Conservation (phyloP, 2,329 filamentous ascomycete genomes). For the Fusarium bactridioides region DNA sequence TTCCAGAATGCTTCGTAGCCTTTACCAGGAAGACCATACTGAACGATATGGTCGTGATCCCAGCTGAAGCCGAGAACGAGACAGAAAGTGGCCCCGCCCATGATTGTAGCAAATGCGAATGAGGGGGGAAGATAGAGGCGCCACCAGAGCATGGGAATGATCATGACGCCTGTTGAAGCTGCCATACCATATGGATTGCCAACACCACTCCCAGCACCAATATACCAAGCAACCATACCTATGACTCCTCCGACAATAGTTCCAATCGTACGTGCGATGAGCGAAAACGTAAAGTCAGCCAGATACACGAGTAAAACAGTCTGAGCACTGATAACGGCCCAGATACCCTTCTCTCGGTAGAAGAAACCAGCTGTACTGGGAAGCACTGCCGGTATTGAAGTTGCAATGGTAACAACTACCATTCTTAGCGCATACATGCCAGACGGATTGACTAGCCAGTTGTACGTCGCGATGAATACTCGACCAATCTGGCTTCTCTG, state of each 20-base stretch:
- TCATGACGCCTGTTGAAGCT: constrained; percentile 53
- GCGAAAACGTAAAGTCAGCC: constrained; percentile 58
- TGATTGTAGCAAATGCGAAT: constrained; percentile 42
- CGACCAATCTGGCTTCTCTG: constrained; percentile 33
- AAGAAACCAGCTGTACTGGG: constrained; percentile 57
- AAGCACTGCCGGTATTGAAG: constrained; percentile 52
- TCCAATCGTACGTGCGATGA: constrained; percentile 51
- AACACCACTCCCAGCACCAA: constrained; percentile 55
- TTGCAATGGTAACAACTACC: constrained; percentile 56
- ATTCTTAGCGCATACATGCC: constrained; percentile 58
- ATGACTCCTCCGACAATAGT: constrained; percentile 57
- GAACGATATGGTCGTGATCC: constrained; percentile 51
- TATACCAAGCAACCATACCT: constrained; percentile 59
- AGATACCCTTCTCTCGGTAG: constrained; percentile 60
- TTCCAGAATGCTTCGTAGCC: constrained; percentile 60
- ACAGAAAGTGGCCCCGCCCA: constrained; percentile 50
- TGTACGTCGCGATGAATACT: constrained; percentile 43
- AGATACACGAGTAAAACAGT: constrained; percentile 57
- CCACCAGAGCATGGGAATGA: constrained; percentile 47
- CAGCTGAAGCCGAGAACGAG: constrained; percentile 58
- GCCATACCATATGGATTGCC: constrained; percentile 61
- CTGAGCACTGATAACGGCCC: constrained; percentile 61
- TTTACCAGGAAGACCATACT: constrained; percentile 56
- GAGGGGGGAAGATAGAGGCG: constrained; percentile 46
- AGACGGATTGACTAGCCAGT: constrained; percentile 53